Evolutionary conservation across 106 monocot genomes (phyloP), one percentile per base, ranked within the genome.

Genomic region (Vanilla planifolia): DNA sequence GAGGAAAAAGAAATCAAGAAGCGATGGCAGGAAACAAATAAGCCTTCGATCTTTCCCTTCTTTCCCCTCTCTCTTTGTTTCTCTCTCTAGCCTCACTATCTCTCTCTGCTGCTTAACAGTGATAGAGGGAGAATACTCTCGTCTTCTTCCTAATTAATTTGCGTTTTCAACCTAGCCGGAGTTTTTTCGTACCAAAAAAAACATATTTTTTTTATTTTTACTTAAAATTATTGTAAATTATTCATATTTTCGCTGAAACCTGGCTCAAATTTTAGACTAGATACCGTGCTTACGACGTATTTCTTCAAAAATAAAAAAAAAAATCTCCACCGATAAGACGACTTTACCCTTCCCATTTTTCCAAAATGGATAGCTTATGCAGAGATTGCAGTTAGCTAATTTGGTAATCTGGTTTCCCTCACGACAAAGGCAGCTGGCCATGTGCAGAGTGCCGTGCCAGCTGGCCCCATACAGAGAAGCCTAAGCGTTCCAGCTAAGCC

Each of bases 391-490:
- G 8, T 42, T 34, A 59, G 78, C 67, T 27, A 53, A 15, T 40
- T 46, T 34, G 28, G 78, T 55, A 70, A 74, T n/a, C 25, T 1
- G 2, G 1, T 2, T 7, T 2, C 27, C 16, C 42, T 51, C 1
- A 67, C 27, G 75, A 84, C 75, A 72, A 62, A 39, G 47, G 35
- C 74, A 83, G 83, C 75, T 83, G 78, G 45, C 75, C 83, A 84
- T 79, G 79, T 84, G 79, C 71, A n/a, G 57, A 61, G 51, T 67
- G 64, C 75, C 41, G 25, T 63, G 83, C 67, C 78, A 84, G 79
- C 83, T 84, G 75, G 76, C 68, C 71, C 72, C 81, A 62, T 66
- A 65, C 69, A 65, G 75, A 57, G 76, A 77, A 77, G 68, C 76
- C 76, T 72, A 63, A 61, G 70, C 74, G 53, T 20, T 30, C 74